These are phyloP conservation scores for Aspergillus avenaceus DNA, from an alignment of 495 filamentous ascomycete species.

Conservation along the genomic window DNA sequence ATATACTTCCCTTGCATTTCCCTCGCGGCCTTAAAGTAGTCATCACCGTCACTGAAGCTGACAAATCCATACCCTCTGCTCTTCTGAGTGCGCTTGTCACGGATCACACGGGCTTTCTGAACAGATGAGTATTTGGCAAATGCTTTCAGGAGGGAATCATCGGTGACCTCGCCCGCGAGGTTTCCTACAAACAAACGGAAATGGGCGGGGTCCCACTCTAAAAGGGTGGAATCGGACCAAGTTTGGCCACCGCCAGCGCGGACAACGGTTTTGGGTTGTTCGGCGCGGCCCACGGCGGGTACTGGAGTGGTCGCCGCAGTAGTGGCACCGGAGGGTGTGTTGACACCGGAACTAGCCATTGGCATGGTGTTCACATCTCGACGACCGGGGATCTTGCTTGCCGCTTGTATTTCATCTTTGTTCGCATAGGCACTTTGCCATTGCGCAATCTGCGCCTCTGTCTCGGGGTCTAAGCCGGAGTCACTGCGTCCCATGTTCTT, in stretches of 20 bases:
- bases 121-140: slow-evolving; percentile 85
- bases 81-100: slow-evolving; percentile 94
- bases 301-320: slow-evolving; percentile 20
- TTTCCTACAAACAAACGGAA: slow-evolving; percentile 95
- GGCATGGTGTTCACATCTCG: slow-evolving; percentile 11
- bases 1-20: slow-evolving; percentile 99
- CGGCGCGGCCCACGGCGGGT: slow-evolving; percentile 39
- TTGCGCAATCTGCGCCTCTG: slow-evolving; percentile 89
- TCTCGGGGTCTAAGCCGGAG: slow-evolving; percentile 69
- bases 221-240: slow-evolving; percentile 79
- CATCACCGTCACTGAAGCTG: slow-evolving; percentile 89
- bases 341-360: slow-evolving; percentile 35
- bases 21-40: slow-evolving; percentile 89
- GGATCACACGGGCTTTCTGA: slow-evolving; percentile 88
- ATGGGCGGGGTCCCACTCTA: slow-evolving; percentile 96
- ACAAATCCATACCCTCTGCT: slow-evolving; percentile 95
- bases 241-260: slow-evolving; percentile 84
- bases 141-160: slow-evolving; percentile 90
- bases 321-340: slow-evolving; percentile 38
- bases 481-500: slow-evolving; percentile 39
- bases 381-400: slow-evolving; percentile 22
- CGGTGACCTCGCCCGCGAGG: slow-evolving; percentile 96
- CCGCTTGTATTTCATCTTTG: slow-evolving; percentile 40
- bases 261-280: slow-evolving; percentile 65
- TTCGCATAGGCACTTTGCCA: slow-evolving; percentile 90